Conservation (phyloP, 306 rosid genomes). For the Prunus kanzakura region DNA sequence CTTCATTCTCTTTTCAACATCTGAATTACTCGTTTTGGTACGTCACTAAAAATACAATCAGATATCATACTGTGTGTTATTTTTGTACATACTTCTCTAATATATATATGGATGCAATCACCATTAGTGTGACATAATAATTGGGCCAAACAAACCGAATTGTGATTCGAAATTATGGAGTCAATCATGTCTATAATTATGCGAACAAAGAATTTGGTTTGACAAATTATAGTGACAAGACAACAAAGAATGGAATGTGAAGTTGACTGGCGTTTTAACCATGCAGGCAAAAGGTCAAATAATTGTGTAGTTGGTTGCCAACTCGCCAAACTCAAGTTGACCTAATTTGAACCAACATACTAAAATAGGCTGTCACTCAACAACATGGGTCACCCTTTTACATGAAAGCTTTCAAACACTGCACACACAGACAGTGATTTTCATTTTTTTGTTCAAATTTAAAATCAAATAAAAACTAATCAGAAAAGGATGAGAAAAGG, state of each 20-base stretch:
- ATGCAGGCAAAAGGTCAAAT: not conserved
- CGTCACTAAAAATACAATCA: no score
- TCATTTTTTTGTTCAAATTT: no score
- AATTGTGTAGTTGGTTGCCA: slow-evolving; percentile 11
- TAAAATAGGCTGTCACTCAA: not conserved
- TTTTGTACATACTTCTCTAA: no score
- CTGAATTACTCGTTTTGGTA: no score
- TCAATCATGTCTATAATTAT: not conserved
- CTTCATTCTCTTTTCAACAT: no score
- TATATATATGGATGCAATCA: not conserved
- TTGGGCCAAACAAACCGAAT: not conserved
- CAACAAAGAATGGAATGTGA: no score
- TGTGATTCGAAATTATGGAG: not conserved
- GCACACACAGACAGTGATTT: no score
- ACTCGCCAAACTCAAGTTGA: slow-evolving; percentile 17
- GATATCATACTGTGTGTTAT: no score
- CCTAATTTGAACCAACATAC: not conserved
- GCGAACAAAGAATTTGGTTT: not conserved
- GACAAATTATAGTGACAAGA: not conserved
- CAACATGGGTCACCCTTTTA: not conserved
- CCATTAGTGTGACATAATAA: not conserved
- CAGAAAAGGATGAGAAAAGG: not conserved
- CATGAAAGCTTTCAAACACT: not conserved
- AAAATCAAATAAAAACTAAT: not conserved
- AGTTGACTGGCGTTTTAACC: no score